Evolutionary conservation across 768 basidiomycete species (phyloP).

Genomic region (Kwoniella heveanensis): DNA sequence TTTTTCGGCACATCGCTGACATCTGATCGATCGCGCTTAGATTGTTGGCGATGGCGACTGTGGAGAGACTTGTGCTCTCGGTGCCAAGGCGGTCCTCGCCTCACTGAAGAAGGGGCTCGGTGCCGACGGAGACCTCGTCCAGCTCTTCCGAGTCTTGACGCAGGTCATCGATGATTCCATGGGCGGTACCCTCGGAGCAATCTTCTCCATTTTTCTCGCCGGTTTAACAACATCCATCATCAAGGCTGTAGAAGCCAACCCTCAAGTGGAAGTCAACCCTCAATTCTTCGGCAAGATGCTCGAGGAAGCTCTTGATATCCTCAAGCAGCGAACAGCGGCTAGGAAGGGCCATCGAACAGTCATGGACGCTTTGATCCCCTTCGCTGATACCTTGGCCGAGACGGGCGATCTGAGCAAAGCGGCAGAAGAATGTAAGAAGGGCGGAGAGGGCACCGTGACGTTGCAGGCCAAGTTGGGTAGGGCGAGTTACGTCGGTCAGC

Average conservation of each 20-base stretch:
- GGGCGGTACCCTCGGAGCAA: slow-evolving; percentile 53
- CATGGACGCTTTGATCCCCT: slow-evolving; percentile 55
- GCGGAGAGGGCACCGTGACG: slow-evolving; percentile 41
- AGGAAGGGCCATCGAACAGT: slow-evolving; percentile 53
- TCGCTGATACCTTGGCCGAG: slow-evolving; percentile 42
- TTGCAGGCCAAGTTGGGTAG: slow-evolving; percentile 50
- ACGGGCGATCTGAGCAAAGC: slow-evolving; percentile 39
- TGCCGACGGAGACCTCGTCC: slow-evolving; percentile 44
- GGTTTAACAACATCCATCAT: slow-evolving; percentile 47
- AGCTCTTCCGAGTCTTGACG: slow-evolving; percentile 47
- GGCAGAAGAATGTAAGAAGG: slow-evolving; percentile 38
- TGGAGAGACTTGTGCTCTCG: slow-evolving; percentile 50
- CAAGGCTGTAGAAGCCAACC: slow-evolving; percentile 19
- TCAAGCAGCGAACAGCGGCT: slow-evolving; percentile 51
- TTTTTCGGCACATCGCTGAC: no score
- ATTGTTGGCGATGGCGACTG: slow-evolving; percentile 56
- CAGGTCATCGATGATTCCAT: slow-evolving; percentile 53
- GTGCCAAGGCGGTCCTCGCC: slow-evolving; percentile 46
- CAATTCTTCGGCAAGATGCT: slow-evolving; percentile 38
- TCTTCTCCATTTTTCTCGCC: slow-evolving; percentile 53
- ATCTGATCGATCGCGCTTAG: slow-evolving; percentile 16
- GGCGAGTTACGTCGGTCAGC: slow-evolving; percentile 47
- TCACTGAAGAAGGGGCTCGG: slow-evolving; percentile 42
- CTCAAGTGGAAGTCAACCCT: slow-evolving; percentile 22
- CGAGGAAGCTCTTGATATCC: slow-evolving; percentile 38